Base-by-base conservation (phyloP, 164 flowering plant species). In the Vitis amurensis region DNA sequence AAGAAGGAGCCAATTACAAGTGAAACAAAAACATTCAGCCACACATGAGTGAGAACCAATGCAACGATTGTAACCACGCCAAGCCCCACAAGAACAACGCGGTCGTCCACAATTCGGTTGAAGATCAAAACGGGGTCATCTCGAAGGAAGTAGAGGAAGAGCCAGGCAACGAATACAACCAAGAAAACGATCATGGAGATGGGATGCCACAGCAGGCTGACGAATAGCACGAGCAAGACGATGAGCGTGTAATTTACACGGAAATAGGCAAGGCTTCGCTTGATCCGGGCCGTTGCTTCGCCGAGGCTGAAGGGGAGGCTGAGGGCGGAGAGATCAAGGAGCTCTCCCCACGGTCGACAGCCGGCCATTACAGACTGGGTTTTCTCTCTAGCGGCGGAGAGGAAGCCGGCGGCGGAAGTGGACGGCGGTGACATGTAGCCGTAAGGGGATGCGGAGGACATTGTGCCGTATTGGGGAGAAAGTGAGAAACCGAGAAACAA, bases 151-250 rank as follows among this genome's bases (percentile, higher is more conserved):
- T 78, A 85, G 67, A 91, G 86, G 77, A 80, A 82, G 72, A 82
- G 59, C 94, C 94, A 89, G 1, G 84, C 87, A 37, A 74, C 68
- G 63, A 82, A 73, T 62, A 81, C 64, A 77, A 82, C 3, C 47
- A 85, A 47, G 81, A 88, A 80, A 65, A 86, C 79, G 71, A 91
- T 73, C 68, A 87, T 58, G 47, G 93, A 76, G 70, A 87, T 17
- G 4, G 95, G 97, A 74, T 82, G 94, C 75, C 73, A 75, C 50
- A 89, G 8, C 50, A 93, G 89, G 71, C 84, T 71, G 49, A 89
- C 66, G 79, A 86, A 78, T 71, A 90, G 76, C 68, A 84, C 63
- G 48, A 82, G 12, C 51, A 86, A 72, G 48, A 76, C 49, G 72
- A 85, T 48, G 11, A 83, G 15, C 50, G 85, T 63, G 87, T 91